Percentiles rank a stretch among this genome's conserved stretches.
phyloP scores from a whole-genome alignment of 768 basidiomycete genomes.

The Suillus cothurnatus region DNA sequence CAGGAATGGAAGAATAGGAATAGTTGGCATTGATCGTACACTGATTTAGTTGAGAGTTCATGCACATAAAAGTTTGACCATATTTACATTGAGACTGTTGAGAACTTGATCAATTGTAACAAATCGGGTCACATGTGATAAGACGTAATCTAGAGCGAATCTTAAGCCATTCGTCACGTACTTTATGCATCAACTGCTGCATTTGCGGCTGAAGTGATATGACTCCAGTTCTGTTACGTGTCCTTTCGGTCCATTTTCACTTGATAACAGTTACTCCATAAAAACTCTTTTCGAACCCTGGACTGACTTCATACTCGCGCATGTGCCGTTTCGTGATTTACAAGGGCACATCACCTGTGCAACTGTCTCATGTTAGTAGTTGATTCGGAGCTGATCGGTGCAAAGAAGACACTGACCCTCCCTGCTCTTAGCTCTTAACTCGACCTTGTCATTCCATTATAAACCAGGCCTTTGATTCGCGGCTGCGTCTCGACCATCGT shows the following conservation, averaged over 20 bases:
- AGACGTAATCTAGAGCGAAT: constrained; percentile 25
- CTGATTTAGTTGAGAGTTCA: not conserved
- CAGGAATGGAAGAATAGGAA: not conserved
- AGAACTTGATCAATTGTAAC: not conserved
- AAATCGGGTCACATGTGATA: constrained; percentile 9
- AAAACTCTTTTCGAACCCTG: not conserved
- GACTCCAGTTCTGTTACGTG: constrained; percentile 6
- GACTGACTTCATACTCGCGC: not conserved
- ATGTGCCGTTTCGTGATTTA: constrained; percentile 96
- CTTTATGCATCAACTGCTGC: not conserved
- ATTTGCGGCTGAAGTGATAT: constrained; percentile 15
- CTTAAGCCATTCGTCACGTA: constrained; percentile 12
- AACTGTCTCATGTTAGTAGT: constrained; percentile 75
- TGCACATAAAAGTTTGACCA: too few species aligned
- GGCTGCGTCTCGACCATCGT: constrained; percentile 78
- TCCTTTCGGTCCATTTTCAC: not conserved
- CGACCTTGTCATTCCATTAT: constrained; percentile 95
- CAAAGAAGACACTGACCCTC: constrained; percentile 5
- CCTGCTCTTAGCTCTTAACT: constrained; percentile 69
- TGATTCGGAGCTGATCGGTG: not conserved
- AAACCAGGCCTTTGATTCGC: constrained; percentile 95
- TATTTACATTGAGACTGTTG: not conserved
- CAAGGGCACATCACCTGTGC: constrained; percentile 92
- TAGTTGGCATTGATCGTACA: not conserved
- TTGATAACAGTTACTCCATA: not conserved